Evolutionary conservation across 83 land plant species (phyloP).

Genomic region (Diphasiastrum complanatum): DNA sequence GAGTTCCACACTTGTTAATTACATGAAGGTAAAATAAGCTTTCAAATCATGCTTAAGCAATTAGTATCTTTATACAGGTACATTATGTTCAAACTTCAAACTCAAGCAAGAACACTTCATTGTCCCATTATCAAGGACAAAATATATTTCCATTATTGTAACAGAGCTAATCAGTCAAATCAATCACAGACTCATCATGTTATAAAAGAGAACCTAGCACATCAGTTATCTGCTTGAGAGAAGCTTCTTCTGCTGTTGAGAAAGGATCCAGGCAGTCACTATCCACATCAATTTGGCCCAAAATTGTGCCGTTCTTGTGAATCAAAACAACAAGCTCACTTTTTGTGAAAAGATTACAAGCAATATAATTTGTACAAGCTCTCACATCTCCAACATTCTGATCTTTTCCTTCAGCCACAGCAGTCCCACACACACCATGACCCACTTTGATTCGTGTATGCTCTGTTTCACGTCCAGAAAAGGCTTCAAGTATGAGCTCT

Average conservation of each 20-base stretch:
- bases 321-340: slow-evolving; percentile 24
- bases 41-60: too few relatives aligned
- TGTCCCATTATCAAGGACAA: too few relatives aligned
- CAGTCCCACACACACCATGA: slow-evolving; percentile 20
- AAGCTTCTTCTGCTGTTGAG: background rate
- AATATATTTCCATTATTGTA: too few relatives aligned
- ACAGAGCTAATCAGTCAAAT: too few relatives aligned
- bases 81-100: too few relatives aligned
- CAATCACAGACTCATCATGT: background rate
- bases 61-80: too few relatives aligned
- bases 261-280: slow-evolving; percentile 14
- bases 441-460: slow-evolving; percentile 13
- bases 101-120: too few relatives aligned
- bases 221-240: slow-evolving; percentile 8
- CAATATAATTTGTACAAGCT: slow-evolving; percentile 1
- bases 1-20: too few relatives aligned
- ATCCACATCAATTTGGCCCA: slow-evolving; percentile 24
- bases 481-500: slow-evolving; percentile 16
- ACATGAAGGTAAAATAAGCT: too few relatives aligned
- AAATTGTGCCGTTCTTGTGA: slow-evolving; percentile 1
- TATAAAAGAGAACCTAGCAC: slow-evolving; percentile 15
- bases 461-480: slow-evolving; percentile 18
- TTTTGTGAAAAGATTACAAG: slow-evolving; percentile 10
- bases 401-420: slow-evolving; percentile 17
- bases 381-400: slow-evolving; percentile 19